phyloP scores from a whole-genome alignment of 352 stramenopile species.

The Globisporangium nagaii region DNA sequence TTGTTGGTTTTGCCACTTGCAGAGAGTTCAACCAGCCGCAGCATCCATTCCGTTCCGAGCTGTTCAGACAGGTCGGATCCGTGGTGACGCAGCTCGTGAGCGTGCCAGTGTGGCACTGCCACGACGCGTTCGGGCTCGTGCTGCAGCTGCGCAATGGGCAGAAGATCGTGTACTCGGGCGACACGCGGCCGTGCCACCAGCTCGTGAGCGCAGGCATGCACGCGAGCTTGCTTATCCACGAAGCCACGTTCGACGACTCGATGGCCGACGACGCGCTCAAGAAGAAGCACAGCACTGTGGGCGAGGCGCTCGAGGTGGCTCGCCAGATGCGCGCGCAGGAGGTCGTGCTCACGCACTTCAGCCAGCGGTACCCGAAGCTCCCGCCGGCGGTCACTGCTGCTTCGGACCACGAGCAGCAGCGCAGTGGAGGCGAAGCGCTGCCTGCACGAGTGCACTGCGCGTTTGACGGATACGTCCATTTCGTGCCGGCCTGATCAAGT shows the following conservation, averaged over 20 bases:
- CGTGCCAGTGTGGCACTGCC: slow-evolving; percentile 77
- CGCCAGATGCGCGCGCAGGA: slow-evolving; percentile 66
- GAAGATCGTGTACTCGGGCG: slow-evolving; percentile 89
- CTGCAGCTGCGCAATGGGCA: slow-evolving; percentile 35
- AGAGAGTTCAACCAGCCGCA: slow-evolving; percentile 42
- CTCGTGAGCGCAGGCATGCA: slow-evolving; percentile 40
- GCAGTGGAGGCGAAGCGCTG: no score
- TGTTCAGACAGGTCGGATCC: slow-evolving; percentile 28
- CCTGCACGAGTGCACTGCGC: slow-evolving; percentile 13
- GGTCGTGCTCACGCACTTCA: slow-evolving; percentile 96
- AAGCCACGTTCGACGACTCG: slow-evolving; percentile 96
- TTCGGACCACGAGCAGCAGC: no score
- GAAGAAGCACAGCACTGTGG: slow-evolving; percentile 93
- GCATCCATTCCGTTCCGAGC: slow-evolving; percentile 15
- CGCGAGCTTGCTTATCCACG: slow-evolving; percentile 92
- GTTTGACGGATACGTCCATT: slow-evolving; percentile 9
- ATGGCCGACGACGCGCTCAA: slow-evolving; percentile 90
- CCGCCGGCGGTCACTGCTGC: slow-evolving; percentile 22
- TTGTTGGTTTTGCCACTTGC: slow-evolving; percentile 36
- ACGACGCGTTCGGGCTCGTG: slow-evolving; percentile 74
- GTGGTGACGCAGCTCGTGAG: slow-evolving; percentile 36
- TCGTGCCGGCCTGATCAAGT: neutral
- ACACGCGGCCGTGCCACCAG: slow-evolving; percentile 89
- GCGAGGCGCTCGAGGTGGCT: slow-evolving; percentile 87
- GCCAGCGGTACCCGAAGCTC: slow-evolving; percentile 63